These are phyloP conservation scores for Wilcoxina mikolae DNA, from an alignment of 495 filamentous ascomycete species.

Conservation along the genomic window DNA sequence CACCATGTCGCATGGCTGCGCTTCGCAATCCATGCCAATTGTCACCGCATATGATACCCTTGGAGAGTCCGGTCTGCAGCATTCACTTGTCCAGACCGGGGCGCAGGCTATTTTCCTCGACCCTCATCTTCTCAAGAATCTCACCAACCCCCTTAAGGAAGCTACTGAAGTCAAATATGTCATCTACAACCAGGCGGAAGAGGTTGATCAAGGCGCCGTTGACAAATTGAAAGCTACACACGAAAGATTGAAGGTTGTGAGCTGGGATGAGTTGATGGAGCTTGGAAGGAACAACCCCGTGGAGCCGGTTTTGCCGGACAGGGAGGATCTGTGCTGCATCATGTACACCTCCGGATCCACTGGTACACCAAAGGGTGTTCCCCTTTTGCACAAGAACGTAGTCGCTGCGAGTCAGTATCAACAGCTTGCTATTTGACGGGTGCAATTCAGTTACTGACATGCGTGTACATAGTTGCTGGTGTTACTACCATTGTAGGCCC, in stretches of 20 bases:
- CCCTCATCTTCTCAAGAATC: slow-evolving; percentile 61
- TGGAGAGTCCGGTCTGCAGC: slow-evolving; percentile 79
- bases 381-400: slow-evolving; percentile 76
- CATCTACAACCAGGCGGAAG: slow-evolving; percentile 70
- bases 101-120: slow-evolving; percentile 86
- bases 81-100: slow-evolving; percentile 77
- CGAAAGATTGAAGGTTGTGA: slow-evolving; percentile 55
- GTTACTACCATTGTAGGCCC: slow-evolving; percentile 71
- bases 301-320: slow-evolving; percentile 62
- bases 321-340: slow-evolving; percentile 89
- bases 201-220: slow-evolving; percentile 57
- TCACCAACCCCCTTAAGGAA: slow-evolving; percentile 67
- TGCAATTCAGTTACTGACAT: background rate
- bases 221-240: slow-evolving; percentile 62
- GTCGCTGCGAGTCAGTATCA: slow-evolving; percentile 59
- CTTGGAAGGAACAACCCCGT: slow-evolving; percentile 68
- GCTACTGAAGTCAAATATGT: slow-evolving; percentile 64
- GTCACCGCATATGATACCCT: slow-evolving; percentile 97
- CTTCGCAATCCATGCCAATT: slow-evolving; percentile 86
- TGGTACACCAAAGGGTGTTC: slow-evolving; percentile 87
- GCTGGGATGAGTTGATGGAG: slow-evolving; percentile 72
- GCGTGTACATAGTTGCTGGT: slow-evolving; percentile 51
- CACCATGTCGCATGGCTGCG: slow-evolving; percentile 54
- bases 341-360: slow-evolving; percentile 99
- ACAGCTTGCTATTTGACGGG: background rate